phyloP scores from a whole-genome alignment of 2,329 filamentous ascomycete species.

The Tolypocladium sp. region DNA sequence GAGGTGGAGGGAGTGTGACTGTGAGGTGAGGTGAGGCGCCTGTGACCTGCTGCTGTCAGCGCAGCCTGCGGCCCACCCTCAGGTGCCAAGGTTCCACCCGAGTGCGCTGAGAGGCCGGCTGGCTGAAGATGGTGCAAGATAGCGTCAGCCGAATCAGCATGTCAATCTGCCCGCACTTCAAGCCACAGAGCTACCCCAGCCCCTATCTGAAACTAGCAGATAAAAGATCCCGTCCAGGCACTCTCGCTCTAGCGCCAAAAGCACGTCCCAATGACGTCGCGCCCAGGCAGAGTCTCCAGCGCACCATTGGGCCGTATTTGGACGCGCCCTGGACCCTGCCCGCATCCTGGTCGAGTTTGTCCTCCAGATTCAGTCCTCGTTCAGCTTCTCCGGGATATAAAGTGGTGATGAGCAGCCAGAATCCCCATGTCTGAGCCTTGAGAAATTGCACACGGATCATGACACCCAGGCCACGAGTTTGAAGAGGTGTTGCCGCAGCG shows the following conservation, averaged over 20 bases:
- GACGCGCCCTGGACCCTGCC: background rate
- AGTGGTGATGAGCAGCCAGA: background rate
- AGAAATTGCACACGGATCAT: background rate
- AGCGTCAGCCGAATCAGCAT: background rate
- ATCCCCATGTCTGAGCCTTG: background rate
- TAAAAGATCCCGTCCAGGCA: background rate
- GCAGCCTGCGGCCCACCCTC: background rate
- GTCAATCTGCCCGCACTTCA: background rate
- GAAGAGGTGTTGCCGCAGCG: background rate
- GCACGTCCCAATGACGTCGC: background rate
- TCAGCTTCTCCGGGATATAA: background rate
- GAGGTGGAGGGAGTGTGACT: background rate
- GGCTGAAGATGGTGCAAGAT: background rate
- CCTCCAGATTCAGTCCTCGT: background rate
- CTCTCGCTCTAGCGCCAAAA: background rate
- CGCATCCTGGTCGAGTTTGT: background rate
- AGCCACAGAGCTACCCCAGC: background rate
- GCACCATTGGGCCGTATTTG: background rate
- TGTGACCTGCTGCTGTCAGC: background rate
- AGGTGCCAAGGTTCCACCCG: background rate
- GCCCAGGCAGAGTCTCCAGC: background rate
- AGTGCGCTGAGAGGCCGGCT: background rate
- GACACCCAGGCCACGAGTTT: background rate
- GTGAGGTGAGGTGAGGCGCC: background rate
- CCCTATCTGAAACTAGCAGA: background rate